Percentiles rank a stretch among this genome's conserved stretches.
Evolutionary conservation across 1,284 basidiomycete species (phyloP).

Genomic region (Puccinia horiana): DNA sequence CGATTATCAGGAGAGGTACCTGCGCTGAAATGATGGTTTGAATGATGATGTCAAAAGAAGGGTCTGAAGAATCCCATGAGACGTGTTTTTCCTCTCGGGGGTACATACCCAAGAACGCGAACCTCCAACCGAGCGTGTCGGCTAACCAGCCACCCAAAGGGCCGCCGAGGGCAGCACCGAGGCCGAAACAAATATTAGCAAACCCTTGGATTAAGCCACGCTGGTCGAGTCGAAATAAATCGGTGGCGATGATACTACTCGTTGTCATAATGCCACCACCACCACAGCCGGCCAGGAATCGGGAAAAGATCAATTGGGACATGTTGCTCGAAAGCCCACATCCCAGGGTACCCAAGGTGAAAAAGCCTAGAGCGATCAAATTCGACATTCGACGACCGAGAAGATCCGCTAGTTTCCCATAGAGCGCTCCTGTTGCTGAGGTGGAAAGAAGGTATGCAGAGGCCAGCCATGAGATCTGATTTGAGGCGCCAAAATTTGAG

Average conservation of each 20-base stretch:
- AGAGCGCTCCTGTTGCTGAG: constrained; percentile 57
- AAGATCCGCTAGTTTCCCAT: constrained; percentile 57
- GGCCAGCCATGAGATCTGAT: constrained; percentile 58
- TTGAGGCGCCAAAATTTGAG: constrained; percentile 55
- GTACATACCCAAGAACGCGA: constrained; percentile 53
- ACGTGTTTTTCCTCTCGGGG: background rate
- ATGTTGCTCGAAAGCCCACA: constrained; percentile 34
- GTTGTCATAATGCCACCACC: constrained; percentile 53
- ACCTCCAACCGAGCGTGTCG: constrained; percentile 57
- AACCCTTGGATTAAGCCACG: constrained; percentile 57
- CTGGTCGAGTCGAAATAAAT: constrained; percentile 57
- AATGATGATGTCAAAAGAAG: constrained; percentile 1
- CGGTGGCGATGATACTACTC: constrained; percentile 55
- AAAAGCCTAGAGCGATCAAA: constrained; percentile 53
- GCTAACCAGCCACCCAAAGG: constrained; percentile 57
- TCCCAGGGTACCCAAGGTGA: constrained; percentile 27
- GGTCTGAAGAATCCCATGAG: background rate
- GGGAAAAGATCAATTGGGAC: background rate
- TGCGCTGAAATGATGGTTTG: constrained; percentile 51
- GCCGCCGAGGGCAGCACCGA: constrained; percentile 56
- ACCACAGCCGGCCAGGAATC: constrained; percentile 22
- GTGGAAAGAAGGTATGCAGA: constrained; percentile 56
- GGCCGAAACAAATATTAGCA: constrained; percentile 57
- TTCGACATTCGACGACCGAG: constrained; percentile 55
- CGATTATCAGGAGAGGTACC: constrained; percentile 54